These are phyloP conservation scores for Cyberlindnera subsufficiens DNA, from an alignment of 805 yeast genomes.

Conservation along the genomic window DNA sequence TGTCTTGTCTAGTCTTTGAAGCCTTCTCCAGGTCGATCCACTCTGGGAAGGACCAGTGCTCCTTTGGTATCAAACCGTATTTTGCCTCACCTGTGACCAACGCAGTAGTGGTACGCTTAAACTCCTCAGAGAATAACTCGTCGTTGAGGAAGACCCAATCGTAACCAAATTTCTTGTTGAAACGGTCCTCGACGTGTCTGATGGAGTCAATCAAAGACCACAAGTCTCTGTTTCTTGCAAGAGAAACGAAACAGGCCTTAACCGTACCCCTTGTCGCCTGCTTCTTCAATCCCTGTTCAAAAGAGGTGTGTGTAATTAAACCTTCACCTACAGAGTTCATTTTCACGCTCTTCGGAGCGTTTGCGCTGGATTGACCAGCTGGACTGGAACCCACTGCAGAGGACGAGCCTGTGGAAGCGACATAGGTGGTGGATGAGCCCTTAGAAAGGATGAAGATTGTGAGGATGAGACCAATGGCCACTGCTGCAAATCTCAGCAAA, in stretches of 20 bases:
- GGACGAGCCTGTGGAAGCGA: constrained; percentile 10
- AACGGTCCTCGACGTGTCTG: constrained; percentile 60
- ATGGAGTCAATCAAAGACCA: constrained; percentile 53
- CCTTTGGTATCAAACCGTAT: constrained; percentile 55
- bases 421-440: constrained; percentile 23
- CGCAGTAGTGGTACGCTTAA: constrained; percentile 40
- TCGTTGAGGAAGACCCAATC: constrained; percentile 83
- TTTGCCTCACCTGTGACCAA: constrained; percentile 54
- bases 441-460: constrained; percentile 22
- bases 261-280: constrained; percentile 21
- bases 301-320: constrained; percentile 9
- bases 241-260: constrained; percentile 62
- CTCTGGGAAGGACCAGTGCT: constrained; percentile 68
- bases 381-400: constrained; percentile 4
- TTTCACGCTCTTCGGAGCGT: constrained; percentile 9
- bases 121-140: constrained; percentile 52
- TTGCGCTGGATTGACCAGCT: background rate
- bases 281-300: constrained; percentile 17
- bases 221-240: constrained; percentile 66
- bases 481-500: constrained; percentile 20
- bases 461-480: constrained; percentile 21
- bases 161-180: constrained; percentile 55
- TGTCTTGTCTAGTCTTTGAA: constrained; percentile 35
- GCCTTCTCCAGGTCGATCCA: constrained; percentile 55
- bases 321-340: background rate